These are phyloP conservation scores for Penicillium glabrum DNA, from an alignment of 2,329 filamentous ascomycete species.

Conservation along the genomic window DNA sequence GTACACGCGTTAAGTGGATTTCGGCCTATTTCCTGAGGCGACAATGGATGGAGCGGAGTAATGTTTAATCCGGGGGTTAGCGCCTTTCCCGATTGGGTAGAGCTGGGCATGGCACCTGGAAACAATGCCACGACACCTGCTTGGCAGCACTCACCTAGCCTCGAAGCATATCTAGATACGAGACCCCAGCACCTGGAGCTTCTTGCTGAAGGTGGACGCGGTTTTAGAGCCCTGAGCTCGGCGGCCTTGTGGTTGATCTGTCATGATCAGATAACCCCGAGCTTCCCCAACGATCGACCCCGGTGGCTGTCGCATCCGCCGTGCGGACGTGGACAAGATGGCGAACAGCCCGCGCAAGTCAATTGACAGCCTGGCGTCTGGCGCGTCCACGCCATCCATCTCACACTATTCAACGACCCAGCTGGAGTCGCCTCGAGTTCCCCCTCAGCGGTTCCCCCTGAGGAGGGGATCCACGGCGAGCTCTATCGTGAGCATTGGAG, in stretches of 20 bases:
- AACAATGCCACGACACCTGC: background rate
- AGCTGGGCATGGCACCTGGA: constrained; percentile 20
- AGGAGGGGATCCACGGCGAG: constrained; percentile 81
- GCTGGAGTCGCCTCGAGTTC: constrained; percentile 36
- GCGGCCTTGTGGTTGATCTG: constrained; percentile 21
- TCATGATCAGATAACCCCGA: constrained; percentile 38
- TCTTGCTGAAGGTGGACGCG: background rate
- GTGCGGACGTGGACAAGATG: constrained; percentile 52
- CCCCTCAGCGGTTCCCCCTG: constrained; percentile 37
- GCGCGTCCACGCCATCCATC: constrained; percentile 52
- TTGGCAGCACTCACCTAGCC: background rate
- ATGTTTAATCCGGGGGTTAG: constrained; percentile 4
- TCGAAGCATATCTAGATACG: background rate
- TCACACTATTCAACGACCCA: constrained; percentile 49
- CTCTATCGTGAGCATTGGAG: constrained; percentile 84
- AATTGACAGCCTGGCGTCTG: constrained; percentile 62
- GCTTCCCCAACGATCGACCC: constrained; percentile 26
- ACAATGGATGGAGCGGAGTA: background rate
- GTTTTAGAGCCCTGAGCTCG: constrained; percentile 4
- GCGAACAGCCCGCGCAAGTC: constrained; percentile 64
- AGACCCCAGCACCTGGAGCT: background rate
- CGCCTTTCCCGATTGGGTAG: constrained; percentile 29
- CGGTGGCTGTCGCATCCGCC: constrained; percentile 35
- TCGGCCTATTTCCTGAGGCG: constrained; percentile 16
- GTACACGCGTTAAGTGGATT: constrained; percentile 42